These are phyloP conservation scores for Erodium chrysanthum DNA, from an alignment of 441 rosid species.

Conservation along the genomic window DNA sequence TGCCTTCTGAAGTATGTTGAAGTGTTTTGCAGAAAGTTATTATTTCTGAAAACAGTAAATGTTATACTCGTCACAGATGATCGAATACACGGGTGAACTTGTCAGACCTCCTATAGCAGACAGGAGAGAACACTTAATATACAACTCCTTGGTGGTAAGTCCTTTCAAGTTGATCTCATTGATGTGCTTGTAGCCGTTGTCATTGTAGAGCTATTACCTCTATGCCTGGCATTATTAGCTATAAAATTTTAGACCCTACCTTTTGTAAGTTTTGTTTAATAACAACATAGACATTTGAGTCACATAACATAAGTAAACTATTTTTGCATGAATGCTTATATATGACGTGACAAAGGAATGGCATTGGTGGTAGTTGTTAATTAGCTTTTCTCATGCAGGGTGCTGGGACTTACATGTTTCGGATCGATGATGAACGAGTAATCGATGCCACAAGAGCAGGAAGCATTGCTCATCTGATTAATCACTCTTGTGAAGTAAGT, in stretches of 20 bases:
- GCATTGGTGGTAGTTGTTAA: constrained; percentile 14
- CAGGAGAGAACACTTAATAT: constrained; percentile 86
- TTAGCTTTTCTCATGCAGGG: constrained; percentile 45
- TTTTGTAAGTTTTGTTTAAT: not conserved
- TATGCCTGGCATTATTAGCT: not conserved
- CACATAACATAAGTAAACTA: not conserved
- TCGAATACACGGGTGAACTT: constrained; percentile 92
- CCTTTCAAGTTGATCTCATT: constrained; percentile 4
- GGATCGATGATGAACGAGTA: constrained; percentile 87
- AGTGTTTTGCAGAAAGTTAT: not conserved
- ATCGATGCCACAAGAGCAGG: constrained; percentile 96
- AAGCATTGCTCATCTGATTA: constrained; percentile 94
- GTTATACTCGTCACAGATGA: constrained; percentile 41
- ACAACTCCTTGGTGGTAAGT: constrained; percentile 95
- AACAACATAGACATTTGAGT: not conserved
- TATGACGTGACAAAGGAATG: not conserved
- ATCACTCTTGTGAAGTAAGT: constrained; percentile 90
- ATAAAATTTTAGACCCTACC: not conserved
- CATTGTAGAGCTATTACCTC: not conserved
- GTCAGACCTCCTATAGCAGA: constrained; percentile 94
- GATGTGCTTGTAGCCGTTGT: not conserved
- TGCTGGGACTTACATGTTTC: constrained; percentile 97
- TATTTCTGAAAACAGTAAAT: not conserved
- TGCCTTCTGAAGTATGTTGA: not conserved
- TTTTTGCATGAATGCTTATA: not conserved